Evolutionary conservation across 2,329 filamentous ascomycete genomes (phyloP).

Genomic region (Spiromastix sp.): DNA sequence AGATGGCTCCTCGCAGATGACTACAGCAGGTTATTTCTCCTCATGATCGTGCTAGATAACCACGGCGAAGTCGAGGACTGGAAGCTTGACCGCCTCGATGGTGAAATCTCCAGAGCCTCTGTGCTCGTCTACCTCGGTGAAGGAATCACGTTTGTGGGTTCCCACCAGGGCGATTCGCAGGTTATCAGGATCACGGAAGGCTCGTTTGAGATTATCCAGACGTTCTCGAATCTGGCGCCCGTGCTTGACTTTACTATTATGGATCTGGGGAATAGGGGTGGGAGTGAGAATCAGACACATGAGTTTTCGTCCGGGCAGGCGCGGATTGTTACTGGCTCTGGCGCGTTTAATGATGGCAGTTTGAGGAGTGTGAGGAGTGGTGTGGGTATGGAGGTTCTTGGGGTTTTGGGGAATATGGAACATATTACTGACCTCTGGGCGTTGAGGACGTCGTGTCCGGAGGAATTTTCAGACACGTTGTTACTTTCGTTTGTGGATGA

Average conservation of each 20-base stretch:
- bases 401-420: constrained; percentile 68
- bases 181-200: constrained; percentile 56
- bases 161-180: constrained; percentile 87
- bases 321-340: constrained; percentile 83
- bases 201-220: constrained; percentile 60
- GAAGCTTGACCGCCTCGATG: constrained; percentile 58
- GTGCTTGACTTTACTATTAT: constrained; percentile 91
- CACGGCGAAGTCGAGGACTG: constrained; percentile 61
- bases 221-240: constrained; percentile 74
- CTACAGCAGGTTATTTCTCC: constrained; percentile 74
- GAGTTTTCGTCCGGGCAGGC: constrained; percentile 94
- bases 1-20: constrained; percentile 87
- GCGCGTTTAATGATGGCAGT: constrained; percentile 79
- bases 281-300: constrained; percentile 67
- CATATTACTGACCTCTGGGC: constrained; percentile 65
- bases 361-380: constrained; percentile 86
- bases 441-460: constrained; percentile 43
- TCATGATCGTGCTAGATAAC: constrained; percentile 61
- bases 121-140: constrained; percentile 62
- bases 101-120: constrained; percentile 62
- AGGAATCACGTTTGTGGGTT: constrained; percentile 72
- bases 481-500: constrained; percentile 73
- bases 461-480: constrained; percentile 51
- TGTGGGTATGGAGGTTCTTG: constrained; percentile 81
- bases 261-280: constrained; percentile 83